Evolutionary conservation across 148 eudicot species (phyloP).

Genomic region (Fagopyrum esculentum): DNA sequence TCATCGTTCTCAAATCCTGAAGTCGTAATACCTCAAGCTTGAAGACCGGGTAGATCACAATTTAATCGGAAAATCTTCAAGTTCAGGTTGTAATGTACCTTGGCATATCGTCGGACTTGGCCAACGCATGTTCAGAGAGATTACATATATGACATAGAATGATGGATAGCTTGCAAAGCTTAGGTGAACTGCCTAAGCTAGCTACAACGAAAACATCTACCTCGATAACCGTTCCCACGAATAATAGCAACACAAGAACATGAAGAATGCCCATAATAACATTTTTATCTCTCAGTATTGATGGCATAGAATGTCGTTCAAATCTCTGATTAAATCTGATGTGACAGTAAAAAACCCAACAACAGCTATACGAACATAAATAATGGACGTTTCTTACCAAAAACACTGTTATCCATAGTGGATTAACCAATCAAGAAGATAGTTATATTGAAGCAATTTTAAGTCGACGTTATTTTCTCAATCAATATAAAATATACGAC

Average conservation of each 20-base stretch:
- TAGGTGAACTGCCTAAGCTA: conserved; percentile 21
- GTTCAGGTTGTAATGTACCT: neutral
- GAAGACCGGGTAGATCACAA: neutral
- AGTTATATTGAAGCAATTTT: no score
- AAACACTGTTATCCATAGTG: no score
- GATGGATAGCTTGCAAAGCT: neutral
- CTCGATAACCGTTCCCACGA: conserved; percentile 76
- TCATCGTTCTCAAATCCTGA: no score
- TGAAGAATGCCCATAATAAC: conserved; percentile 63
- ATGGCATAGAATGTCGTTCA: conserved; percentile 83
- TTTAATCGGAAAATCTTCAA: neutral
- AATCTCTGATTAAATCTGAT: conserved; percentile 69
- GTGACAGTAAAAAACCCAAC: conserved; percentile 74
- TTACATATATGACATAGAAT: neutral
- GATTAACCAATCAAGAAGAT: no score
- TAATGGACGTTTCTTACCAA: no score
- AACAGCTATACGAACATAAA: conserved; percentile 36
- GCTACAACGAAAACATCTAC: conserved; percentile 66
- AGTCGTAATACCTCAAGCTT: no score
- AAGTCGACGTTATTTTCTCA: no score
- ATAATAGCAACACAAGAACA: conserved; percentile 67
- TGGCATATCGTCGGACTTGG: neutral
- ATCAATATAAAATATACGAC: no score
- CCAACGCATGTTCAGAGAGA: neutral
- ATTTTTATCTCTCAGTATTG: conserved; percentile 60